Conservation (phyloP, 176 grass and related monocot species). For the Areca catechu region DNA sequence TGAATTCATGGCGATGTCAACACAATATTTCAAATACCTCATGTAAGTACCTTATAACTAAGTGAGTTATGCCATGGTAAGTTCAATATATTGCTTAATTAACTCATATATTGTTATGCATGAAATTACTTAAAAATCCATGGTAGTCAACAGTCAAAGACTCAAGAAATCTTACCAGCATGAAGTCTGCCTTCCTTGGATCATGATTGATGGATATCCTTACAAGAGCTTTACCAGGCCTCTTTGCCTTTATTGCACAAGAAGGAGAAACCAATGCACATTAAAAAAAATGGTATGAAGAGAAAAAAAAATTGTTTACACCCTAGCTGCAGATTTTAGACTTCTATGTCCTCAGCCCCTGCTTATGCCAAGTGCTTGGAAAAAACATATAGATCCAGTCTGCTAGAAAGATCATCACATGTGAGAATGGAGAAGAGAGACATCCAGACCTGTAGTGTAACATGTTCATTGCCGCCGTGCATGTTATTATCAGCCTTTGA, state of each 20-base stretch:
- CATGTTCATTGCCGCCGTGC: slow-evolving; percentile 28
- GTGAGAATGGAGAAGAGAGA: background rate
- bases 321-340: background rate
- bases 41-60: no score
- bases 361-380: no score
- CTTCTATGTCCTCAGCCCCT: background rate
- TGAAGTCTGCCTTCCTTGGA: slow-evolving; percentile 64
- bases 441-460: slow-evolving; percentile 56
- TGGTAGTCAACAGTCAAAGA: slow-evolving; percentile 7
- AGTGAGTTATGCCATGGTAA: no score
- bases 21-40: no score
- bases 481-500: slow-evolving; percentile 48
- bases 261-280: slow-evolving; percentile 1
- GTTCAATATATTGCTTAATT: no score
- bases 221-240: slow-evolving; percentile 74
- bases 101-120: no score
- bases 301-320: background rate
- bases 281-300: slow-evolving; percentile 7
- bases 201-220: slow-evolving; percentile 46
- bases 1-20: no score
- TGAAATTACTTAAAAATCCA: no score
- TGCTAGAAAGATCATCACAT: no score
- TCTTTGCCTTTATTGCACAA: slow-evolving; percentile 47
- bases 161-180: slow-evolving; percentile 55
- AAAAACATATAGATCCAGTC: no score